Conservation (phyloP, 108 stramenopile genomes). For the Fragilaria radians region DNA sequence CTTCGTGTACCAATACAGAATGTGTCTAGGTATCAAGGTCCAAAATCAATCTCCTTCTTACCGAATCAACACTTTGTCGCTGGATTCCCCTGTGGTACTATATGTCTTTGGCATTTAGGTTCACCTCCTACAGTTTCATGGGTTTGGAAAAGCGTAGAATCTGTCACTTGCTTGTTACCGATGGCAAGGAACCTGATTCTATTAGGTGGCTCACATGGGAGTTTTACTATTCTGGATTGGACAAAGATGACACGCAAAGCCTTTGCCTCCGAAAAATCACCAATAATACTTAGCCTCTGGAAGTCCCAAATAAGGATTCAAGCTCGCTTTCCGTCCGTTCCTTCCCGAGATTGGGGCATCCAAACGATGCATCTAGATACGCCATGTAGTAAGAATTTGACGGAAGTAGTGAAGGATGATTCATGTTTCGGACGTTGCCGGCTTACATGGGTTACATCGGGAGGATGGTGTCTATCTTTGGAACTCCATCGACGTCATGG, state of each 20-base stretch:
- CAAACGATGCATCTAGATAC: background rate
- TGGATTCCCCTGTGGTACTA: background rate
- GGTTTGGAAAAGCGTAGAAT: background rate
- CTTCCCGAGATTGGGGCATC: background rate
- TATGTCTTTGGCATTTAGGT: background rate
- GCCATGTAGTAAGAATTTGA: background rate
- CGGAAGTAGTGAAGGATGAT: background rate
- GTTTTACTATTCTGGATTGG: background rate
- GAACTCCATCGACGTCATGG: background rate
- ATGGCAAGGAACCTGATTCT: background rate
- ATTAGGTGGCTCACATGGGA: background rate
- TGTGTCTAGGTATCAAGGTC: background rate
- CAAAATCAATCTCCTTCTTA: background rate
- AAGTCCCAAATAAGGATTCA: background rate
- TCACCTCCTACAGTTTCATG: background rate
- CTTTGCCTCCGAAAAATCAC: background rate
- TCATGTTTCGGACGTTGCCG: background rate
- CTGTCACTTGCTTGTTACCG: background rate
- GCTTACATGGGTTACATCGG: background rate
- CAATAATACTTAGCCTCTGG: background rate
- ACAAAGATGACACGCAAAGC: background rate
- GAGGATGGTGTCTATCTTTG: background rate
- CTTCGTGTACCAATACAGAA: background rate
- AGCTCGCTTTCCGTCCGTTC: background rate
- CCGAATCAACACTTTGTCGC: background rate